Base-by-base conservation (phyloP, 176 grass and related monocot species). In the Musa schizocarpa region DNA sequence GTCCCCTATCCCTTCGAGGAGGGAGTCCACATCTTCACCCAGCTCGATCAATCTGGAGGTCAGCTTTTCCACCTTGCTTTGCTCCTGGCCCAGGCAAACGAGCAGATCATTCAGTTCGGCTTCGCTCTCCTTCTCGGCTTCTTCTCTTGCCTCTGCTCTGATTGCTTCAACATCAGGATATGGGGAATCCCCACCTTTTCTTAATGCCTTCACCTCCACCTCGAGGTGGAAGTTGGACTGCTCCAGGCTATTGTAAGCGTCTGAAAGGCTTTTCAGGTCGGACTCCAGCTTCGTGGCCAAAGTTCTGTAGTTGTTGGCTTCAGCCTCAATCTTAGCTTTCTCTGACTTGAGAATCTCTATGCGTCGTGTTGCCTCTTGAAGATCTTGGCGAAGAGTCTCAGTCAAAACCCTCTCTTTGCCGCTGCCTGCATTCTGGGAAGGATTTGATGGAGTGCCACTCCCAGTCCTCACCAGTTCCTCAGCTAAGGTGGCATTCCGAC, bases 1-100 rank as follows among this genome's bases (percentile, higher is more conserved):
- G 2, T 92, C 91, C 0, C 91, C 91, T 3, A 99, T 89, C 23
- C 96, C 96, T 78, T 99, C 86, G 59, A 99, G 76, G 80, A 99
- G 81, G 13, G 87, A 68, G 71, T 95, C 91, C 56, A 89, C 85
- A 62, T 99, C 90, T 76, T 95, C 96, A 0, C 91, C 96, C 9
- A 99, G 78, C 78, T 95, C 96, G 22, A 72, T 83, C 54, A 99
- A 67, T 81, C 79, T 86, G 78, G 86, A 27, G 61, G 86, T 88
- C 74, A 99, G 78, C 79, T 89, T 95, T 88, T 99, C 91, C n/a
- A 99, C 96, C 88, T 99, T 99, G 49, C 65, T 99, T 65, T 99
- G 96, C 75, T 99, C 96, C 83, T 99, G 96, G 11, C 96, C 96
- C n/a, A 95, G 83, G 83, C 96, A 99, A 79, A 99, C 85, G 2